A percentile compares a stretch with the other conserved stretches of the same genome.
These are phyloP conservation scores for Stentor roeselii DNA, from an alignment of 73 alveolate species.

Conservation along the genomic window DNA sequence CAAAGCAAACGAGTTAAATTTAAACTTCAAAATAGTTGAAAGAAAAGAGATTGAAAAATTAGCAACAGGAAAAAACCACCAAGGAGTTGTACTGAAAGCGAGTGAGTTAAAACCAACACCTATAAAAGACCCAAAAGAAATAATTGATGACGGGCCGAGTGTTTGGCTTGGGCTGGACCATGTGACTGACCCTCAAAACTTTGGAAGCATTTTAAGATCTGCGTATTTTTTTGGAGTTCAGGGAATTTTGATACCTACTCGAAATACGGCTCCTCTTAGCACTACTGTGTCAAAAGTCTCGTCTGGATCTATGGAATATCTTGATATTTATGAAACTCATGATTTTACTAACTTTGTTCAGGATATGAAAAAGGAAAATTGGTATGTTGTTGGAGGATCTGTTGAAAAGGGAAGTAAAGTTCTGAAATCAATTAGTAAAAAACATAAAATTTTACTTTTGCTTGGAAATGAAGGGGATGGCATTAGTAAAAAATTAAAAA, in stretches of 20 bases:
- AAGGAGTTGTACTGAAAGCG: slow-evolving; percentile 53
- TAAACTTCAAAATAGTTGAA: slow-evolving; percentile 32
- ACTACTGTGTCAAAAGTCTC: slow-evolving; percentile 72
- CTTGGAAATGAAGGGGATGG: slow-evolving; percentile 18
- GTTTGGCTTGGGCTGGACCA: slow-evolving; percentile 45
- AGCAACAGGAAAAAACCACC: slow-evolving; percentile 53
- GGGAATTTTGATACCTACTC: slow-evolving; percentile 48
- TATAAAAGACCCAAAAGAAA: slow-evolving; percentile 12
- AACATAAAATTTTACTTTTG: background rate
- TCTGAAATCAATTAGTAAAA: background rate
- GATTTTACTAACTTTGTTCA: background rate
- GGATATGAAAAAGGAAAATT: background rate
- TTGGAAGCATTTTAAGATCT: slow-evolving; percentile 67
- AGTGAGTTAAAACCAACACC: slow-evolving; percentile 37
- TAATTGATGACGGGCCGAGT: slow-evolving; percentile 31
- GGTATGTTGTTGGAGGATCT: slow-evolving; percentile 6
- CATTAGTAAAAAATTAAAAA: background rate
- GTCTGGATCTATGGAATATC: slow-evolving; percentile 71
- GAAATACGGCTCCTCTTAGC: slow-evolving; percentile 54
- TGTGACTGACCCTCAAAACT: slow-evolving; percentile 70
- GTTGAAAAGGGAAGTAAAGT: background rate
- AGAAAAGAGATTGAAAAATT: slow-evolving; percentile 44
- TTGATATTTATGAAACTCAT: slow-evolving; percentile 40
- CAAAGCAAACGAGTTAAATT: slow-evolving; percentile 50
- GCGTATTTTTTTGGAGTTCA: slow-evolving; percentile 63